phyloP scores from a whole-genome alignment of 192 early-diverging fungal genomes.

The Glomus cerebriforme region DNA sequence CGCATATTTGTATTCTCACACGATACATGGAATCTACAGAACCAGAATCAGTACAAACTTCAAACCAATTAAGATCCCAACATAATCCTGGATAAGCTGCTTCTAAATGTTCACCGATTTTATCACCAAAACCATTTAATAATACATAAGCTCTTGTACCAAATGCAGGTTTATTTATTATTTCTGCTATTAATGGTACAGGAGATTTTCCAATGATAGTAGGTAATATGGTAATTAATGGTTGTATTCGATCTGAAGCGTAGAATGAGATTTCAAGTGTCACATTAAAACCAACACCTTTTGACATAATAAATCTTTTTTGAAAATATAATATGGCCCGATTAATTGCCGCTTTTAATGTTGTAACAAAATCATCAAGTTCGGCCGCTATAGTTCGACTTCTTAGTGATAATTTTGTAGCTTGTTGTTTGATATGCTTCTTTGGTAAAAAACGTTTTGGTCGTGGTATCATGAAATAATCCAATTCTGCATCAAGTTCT shows the following conservation, averaged over 20 bases:
- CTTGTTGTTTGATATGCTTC: not conserved
- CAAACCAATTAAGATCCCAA: slow-evolving; percentile 9
- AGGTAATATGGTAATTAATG: not conserved
- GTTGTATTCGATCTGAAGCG: not conserved
- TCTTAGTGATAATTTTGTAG: not conserved
- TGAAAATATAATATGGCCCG: not conserved
- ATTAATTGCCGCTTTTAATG: not conserved
- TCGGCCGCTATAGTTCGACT: slow-evolving; percentile 4
- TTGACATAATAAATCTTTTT: slow-evolving; percentile 17
- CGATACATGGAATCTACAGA: not conserved
- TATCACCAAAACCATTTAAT: slow-evolving; percentile 19
- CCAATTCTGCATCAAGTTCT: slow-evolving; percentile 22
- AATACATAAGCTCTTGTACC: not conserved
- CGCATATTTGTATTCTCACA: not conserved
- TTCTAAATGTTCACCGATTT: slow-evolving; percentile 21
- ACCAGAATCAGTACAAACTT: not conserved
- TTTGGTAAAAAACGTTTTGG: not conserved
- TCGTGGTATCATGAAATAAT: slow-evolving; percentile 28
- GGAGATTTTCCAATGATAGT: slow-evolving; percentile 15
- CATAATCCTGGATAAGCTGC: not conserved
- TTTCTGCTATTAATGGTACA: not conserved
- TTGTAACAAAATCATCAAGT: not conserved
- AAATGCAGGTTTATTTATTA: not conserved
- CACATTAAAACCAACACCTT: not conserved
- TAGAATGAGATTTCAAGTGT: slow-evolving; percentile 18